Percentiles rank a stretch among this genome's conserved stretches.
phyloP scores from a whole-genome alignment of 306 rosid species.

The Crotalaria pallida region DNA sequence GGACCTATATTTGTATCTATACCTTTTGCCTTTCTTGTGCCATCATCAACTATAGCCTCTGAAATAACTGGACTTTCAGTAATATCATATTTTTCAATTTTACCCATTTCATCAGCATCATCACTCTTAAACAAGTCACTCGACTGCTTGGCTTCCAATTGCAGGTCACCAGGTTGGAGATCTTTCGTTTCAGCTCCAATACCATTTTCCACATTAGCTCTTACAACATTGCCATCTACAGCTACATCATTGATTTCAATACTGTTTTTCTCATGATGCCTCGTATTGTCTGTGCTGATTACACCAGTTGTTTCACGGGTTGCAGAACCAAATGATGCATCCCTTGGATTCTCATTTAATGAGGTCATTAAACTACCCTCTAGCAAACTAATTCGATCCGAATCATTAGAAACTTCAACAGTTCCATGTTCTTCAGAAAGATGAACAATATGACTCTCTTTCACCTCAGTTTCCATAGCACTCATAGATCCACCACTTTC shows the following conservation, averaged over 20 bases:
- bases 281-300: slow-evolving; percentile 6
- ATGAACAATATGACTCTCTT: slow-evolving; percentile 10
- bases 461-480: slow-evolving; percentile 20
- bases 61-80: slow-evolving; percentile 27
- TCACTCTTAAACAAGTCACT: slow-evolving; percentile 12
- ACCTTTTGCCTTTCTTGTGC: slow-evolving; percentile 21
- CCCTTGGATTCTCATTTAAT: slow-evolving; percentile 19
- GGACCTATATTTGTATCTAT: slow-evolving; percentile 8
- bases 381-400: slow-evolving; percentile 11
- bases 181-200: slow-evolving; percentile 6
- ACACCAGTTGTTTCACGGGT: slow-evolving; percentile 23
- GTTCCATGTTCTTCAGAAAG: slow-evolving; percentile 33
- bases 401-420: slow-evolving; percentile 13
- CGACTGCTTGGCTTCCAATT: slow-evolving; percentile 25
- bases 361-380: slow-evolving; percentile 19
- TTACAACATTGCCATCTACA: slow-evolving; percentile 19
- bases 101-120: slow-evolving; percentile 20
- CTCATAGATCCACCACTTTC: slow-evolving; percentile 32
- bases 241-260: slow-evolving; percentile 21
- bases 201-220: slow-evolving; percentile 24
- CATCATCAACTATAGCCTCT: slow-evolving; percentile 27
- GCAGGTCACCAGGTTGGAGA: slow-evolving; percentile 23
- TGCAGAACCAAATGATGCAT: slow-evolving; percentile 22
- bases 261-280: slow-evolving; percentile 13
- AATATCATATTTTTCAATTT: slow-evolving; percentile 19